Evolutionary conservation across 495 filamentous ascomycete genomes (phyloP), one percentile per base, ranked within the genome.

Genomic region (Poronia punctata): DNA sequence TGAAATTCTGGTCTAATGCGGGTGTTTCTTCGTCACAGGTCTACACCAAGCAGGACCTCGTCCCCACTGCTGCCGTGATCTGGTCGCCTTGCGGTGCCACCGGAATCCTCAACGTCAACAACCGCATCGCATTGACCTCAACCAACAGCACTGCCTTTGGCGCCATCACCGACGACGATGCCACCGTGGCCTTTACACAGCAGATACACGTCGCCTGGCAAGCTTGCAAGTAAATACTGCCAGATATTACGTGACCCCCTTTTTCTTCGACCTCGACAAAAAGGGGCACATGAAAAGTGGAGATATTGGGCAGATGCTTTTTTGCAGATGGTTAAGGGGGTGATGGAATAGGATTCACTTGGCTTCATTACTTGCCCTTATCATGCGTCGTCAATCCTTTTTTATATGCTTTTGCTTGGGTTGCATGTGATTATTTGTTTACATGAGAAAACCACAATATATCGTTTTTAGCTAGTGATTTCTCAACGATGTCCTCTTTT

Each of bases 91-190:
- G 73, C 61, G 71, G 74, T 49, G 66, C 61, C 54, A 69, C 45
- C 45, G 72, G 72, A 36, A 72, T 76, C 53, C 64, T 76, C 59
- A 75, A 75, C 65, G 60, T 76, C 59, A 76, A 76, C 65, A 76
- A 76, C 70, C 68, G 72, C 52, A 68, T 76, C 29, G 65, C 67
- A 9, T 59, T 76, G 23, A 70, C 66, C 38, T 59, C 57, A 52
- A 59, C 50, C 50, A 65, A 68, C 57, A 7, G 49, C 38, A 56
- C 43, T n/a, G 71, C 68, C 38, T 48, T 44, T 11, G 71, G 71
- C 39, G 60, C 67, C 49, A 59, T 76, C 52, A 70, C 68, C 26
- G 66, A 76, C 59, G 72, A 76, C 52, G 71, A 76, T 44, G 72
- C 72, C 43, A 76, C 72, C 25, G 62, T 75, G 37, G 65, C 67